These are phyloP conservation scores for Skeletonema grethae DNA, from an alignment of 108 stramenopile species.

Conservation along the genomic window DNA sequence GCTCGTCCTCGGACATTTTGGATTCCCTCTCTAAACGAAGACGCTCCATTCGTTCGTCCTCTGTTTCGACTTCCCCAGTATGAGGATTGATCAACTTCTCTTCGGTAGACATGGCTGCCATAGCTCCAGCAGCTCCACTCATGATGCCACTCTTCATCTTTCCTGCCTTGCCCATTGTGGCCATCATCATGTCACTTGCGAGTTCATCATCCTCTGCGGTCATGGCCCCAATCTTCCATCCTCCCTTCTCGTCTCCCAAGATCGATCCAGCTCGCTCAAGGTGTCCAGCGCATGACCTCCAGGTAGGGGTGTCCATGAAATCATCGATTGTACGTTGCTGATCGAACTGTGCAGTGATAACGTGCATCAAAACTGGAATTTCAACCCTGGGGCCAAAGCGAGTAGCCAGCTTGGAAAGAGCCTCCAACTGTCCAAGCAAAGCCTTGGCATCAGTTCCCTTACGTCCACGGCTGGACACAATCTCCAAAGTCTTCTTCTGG, in stretches of 20 bases:
- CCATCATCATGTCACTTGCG: conserved; percentile 69
- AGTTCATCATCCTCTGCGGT: conserved; percentile 65
- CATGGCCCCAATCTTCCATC: conserved; percentile 62
- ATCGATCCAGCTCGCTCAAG: conserved; percentile 78
- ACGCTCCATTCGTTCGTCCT: conserved; percentile 83
- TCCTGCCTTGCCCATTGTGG: conserved; percentile 35
- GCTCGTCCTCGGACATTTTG: conserved; percentile 74
- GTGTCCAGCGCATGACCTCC: conserved; percentile 89
- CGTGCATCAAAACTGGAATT: conserved; percentile 95
- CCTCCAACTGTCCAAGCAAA: conserved; percentile 87
- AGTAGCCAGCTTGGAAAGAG: conserved; percentile 73
- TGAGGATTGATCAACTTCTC: conserved; percentile 84
- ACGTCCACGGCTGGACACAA: conserved; percentile 89
- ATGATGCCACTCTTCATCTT: conserved; percentile 74
- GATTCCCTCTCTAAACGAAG: conserved; percentile 82
- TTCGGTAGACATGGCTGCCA: conserved; percentile 76
- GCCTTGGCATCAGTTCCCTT: conserved; percentile 81
- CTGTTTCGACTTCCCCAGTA: conserved; percentile 81
- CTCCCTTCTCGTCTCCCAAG: conserved; percentile 65
- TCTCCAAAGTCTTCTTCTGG: conserved; percentile 81
- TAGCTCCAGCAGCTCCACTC: conserved; percentile 67
- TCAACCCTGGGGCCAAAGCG: conserved; percentile 90
- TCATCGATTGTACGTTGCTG: conserved; percentile 95
- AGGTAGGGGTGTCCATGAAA: conserved; percentile 92
- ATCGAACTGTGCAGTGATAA: conserved; percentile 93